Evolutionary conservation across 331 rosid species (phyloP).

Genomic region (Rosa hybrid): DNA sequence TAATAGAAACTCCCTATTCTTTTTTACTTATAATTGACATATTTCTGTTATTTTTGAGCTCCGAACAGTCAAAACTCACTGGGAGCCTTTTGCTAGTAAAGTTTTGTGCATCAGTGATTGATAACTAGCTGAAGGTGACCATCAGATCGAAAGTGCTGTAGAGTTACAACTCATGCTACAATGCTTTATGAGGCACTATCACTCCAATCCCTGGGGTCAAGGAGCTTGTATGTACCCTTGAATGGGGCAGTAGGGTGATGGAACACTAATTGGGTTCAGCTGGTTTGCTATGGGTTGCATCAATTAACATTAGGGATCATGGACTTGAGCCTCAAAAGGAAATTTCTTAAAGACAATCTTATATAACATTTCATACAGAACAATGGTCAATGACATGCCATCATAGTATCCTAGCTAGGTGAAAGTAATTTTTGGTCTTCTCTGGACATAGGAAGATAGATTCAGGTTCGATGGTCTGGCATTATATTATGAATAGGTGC

Average conservation of each 20-base stretch:
- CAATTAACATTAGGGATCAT: neutral
- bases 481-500: too few relatives aligned
- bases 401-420: slow-evolving; percentile 4
- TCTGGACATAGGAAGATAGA: neutral
- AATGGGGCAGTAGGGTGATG: slow-evolving; percentile 13
- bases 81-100: neutral
- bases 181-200: slow-evolving; percentile 9
- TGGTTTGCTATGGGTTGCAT: slow-evolving; percentile 3
- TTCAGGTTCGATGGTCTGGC: too few relatives aligned
- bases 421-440: slow-evolving; percentile 28
- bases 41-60: neutral
- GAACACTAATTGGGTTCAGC: neutral
- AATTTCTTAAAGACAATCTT: neutral
- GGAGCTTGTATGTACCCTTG: slow-evolving; percentile 9
- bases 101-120: slow-evolving; percentile 6
- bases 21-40: neutral
- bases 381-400: neutral
- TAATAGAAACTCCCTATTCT: neutral
- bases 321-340: neutral
- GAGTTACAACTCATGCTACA: slow-evolving; percentile 6
- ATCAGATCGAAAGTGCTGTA: neutral
- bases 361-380: neutral
- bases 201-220: slow-evolving; percentile 1
- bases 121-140: neutral
- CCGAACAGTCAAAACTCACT: neutral